A percentile compares a stretch with the other conserved stretches of the same genome.
Evolutionary conservation across 164 flowering plant species (phyloP).

Genomic region (Echeveria elegans): DNA sequence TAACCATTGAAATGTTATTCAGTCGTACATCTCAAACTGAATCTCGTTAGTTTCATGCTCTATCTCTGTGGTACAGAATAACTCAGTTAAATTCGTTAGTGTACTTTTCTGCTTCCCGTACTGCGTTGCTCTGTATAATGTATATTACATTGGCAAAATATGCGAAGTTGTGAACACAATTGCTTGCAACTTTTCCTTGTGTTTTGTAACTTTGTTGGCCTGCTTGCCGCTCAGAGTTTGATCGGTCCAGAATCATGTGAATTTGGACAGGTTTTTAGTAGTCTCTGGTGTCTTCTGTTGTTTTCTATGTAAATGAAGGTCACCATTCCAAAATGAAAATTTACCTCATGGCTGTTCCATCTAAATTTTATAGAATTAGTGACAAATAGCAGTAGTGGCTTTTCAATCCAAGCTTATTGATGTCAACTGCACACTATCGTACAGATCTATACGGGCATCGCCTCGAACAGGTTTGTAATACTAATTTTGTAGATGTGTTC

Average conservation of each 20-base stretch:
- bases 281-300: too few species aligned
- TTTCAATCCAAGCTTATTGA: conserved; percentile 48
- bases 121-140: neutral
- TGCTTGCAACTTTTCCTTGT: too few species aligned
- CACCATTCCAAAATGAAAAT: neutral
- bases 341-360: neutral
- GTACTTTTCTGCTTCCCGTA: neutral
- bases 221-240: neutral
- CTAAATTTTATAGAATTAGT: neutral
- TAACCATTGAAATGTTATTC: neutral
- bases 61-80: neutral
- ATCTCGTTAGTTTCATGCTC: neutral
- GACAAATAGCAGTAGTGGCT: conserved; percentile 2
- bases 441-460: conserved; percentile 60
- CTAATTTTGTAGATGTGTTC: neutral
- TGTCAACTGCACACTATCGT: conserved; percentile 91
- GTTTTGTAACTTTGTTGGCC: neutral
- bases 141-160: too few species aligned
- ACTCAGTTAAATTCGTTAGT: too few species aligned
- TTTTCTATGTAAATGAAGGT: neutral
- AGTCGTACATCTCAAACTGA: neutral
- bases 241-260: neutral
- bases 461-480: conserved; percentile 45
- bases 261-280: neutral
- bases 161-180: too few species aligned